A percentile compares a stretch with the other conserved stretches of the same genome.
phyloP scores from a whole-genome alignment of 345 rosid species.

The Gossypium sturtianum region DNA sequence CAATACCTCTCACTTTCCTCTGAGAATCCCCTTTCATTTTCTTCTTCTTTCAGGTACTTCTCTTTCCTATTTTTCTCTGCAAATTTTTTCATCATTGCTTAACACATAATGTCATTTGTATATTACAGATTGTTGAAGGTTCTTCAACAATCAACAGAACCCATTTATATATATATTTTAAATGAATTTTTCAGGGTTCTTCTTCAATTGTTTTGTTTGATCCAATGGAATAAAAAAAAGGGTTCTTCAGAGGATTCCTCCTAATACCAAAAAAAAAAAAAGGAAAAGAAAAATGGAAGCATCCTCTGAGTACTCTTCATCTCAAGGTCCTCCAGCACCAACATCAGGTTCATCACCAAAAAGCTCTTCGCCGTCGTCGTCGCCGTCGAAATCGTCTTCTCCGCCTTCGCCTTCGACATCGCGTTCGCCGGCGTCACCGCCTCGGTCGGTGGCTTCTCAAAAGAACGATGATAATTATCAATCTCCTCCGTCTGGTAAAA shows the following conservation, averaged over 20 bases:
- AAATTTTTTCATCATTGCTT: background rate
- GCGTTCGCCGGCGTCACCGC: too few relatives aligned
- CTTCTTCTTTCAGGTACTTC: slow-evolving; percentile 31
- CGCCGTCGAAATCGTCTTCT: too few relatives aligned
- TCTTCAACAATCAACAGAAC: too few relatives aligned
- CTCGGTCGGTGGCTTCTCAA: too few relatives aligned
- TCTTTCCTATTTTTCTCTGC: background rate
- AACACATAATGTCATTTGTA: background rate
- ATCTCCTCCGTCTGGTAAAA: background rate
- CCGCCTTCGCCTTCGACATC: too few relatives aligned
- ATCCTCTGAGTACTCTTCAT: background rate
- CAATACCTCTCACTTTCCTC: slow-evolving; percentile 25
- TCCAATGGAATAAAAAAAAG: slow-evolving; percentile 29
- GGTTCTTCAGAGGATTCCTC: slow-evolving; percentile 1
- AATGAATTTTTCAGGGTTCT: slow-evolving; percentile 25
- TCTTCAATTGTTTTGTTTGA: slow-evolving; percentile 17
- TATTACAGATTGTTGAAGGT: too few relatives aligned
- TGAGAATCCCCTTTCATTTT: slow-evolving; percentile 26
- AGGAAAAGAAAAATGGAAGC: background rate
- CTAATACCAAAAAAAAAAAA: too few relatives aligned
- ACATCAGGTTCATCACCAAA: background rate
- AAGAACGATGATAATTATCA: background rate
- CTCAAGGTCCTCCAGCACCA: background rate
- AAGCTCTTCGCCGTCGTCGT: background rate
- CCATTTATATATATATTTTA: too few relatives aligned